A percentile compares a stretch with the other conserved stretches of the same genome.
phyloP scores from a whole-genome alignment of 1,284 basidiomycete species.

The Wallemia mellicola region DNA sequence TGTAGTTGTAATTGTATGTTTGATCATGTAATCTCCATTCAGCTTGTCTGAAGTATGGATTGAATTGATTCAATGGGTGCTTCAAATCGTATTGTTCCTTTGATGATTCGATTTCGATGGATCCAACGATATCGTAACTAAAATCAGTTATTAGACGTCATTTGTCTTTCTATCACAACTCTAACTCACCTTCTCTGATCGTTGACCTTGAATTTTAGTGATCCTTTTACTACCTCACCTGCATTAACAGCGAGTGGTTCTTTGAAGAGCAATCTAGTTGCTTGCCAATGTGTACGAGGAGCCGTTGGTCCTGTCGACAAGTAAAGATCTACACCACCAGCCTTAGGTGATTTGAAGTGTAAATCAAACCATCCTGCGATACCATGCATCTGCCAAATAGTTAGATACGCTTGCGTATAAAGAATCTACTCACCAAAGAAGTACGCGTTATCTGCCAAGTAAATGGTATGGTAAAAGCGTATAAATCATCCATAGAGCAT shows the following conservation, averaged over 20 bases:
- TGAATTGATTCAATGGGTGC: neutral
- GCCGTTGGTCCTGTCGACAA: neutral
- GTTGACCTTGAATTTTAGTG: neutral
- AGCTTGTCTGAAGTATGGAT: neutral
- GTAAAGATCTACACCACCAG: neutral
- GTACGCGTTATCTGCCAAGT: neutral
- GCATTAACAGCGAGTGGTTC: neutral
- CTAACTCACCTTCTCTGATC: neutral
- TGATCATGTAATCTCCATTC: neutral
- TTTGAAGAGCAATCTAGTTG: neutral
- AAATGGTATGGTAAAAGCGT: neutral
- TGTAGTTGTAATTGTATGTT: neutral
- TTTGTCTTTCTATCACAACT: no score
- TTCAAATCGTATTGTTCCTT: neutral
- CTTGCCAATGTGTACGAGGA: neutral
- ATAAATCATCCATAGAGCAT: neutral
- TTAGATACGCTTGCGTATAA: no score
- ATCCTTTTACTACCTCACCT: neutral
- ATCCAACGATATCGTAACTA: neutral
- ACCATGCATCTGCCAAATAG: no score
- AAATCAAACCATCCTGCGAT: neutral
- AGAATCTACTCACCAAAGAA: no score
- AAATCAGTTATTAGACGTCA: no score
- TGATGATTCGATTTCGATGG: neutral
- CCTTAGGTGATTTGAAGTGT: neutral